phyloP scores from a whole-genome alignment of 2,329 filamentous ascomycete species.

The Ceratocystis colombiana region DNA sequence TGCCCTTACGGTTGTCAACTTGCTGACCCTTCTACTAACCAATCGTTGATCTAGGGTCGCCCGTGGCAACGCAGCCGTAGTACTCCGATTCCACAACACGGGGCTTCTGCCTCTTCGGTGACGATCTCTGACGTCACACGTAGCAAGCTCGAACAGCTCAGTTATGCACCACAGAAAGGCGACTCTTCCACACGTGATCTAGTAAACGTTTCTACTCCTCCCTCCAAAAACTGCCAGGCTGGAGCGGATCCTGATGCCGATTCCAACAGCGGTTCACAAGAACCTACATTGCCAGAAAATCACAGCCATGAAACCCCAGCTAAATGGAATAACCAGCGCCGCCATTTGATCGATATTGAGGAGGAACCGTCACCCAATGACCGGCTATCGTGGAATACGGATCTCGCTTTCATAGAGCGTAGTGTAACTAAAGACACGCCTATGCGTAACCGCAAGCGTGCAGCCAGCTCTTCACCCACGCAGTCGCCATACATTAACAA shows the following conservation, averaged over 20 bases:
- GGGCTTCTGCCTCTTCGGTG: constrained; percentile 1
- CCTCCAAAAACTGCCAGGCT: neutral
- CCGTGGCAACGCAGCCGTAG: constrained; percentile 48
- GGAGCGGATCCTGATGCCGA: constrained; percentile 26
- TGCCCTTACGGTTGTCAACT: constrained; percentile 30
- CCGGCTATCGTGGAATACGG: constrained; percentile 51
- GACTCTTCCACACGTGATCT: constrained; percentile 21
- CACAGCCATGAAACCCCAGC: constrained; percentile 41
- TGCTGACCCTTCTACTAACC: neutral
- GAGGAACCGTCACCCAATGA: constrained; percentile 49
- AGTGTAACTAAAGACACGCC: constrained; percentile 42
- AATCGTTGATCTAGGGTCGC: constrained; percentile 26
- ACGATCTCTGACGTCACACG: constrained; percentile 50
- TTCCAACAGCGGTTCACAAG: constrained; percentile 18
- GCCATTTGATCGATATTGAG: constrained; percentile 37
- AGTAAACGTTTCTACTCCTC: constrained; percentile 20
- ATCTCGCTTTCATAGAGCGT: constrained; percentile 36
- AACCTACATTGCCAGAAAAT: constrained; percentile 27
- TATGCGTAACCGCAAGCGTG: constrained; percentile 51
- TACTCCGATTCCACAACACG: constrained; percentile 27
- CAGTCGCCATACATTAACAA: constrained; percentile 46
- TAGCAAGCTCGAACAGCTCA: constrained; percentile 49
- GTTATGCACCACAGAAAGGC: constrained; percentile 39
- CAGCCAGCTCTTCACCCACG: constrained; percentile 61
- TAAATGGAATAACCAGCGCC: constrained; percentile 46